Percentiles rank a stretch among this genome's conserved stretches.
Evolutionary conservation across 1,139 yeast species (phyloP).

Genomic region (Wickerhamomyces sp.): DNA sequence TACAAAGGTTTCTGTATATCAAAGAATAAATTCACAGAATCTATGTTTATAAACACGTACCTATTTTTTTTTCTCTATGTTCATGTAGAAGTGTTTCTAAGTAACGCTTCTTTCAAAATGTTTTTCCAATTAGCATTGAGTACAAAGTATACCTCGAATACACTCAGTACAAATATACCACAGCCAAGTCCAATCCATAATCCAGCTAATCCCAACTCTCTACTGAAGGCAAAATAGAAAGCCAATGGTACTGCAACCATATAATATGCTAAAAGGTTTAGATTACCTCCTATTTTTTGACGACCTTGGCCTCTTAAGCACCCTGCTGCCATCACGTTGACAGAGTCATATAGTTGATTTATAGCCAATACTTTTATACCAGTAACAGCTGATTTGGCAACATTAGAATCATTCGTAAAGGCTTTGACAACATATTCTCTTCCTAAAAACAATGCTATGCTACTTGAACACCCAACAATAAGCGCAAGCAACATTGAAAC

Average conservation of each 20-base stretch:
- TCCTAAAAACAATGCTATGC: constrained; percentile 25
- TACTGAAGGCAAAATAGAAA: constrained; percentile 46
- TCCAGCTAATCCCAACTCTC: constrained; percentile 52
- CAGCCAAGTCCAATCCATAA: constrained; percentile 63
- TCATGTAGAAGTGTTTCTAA: constrained; percentile 16
- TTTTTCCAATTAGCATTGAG: constrained; percentile 49
- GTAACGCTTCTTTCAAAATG: constrained; percentile 63
- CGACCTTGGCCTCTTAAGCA: constrained; percentile 65
- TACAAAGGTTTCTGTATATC: neutral
- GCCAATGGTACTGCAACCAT: constrained; percentile 57
- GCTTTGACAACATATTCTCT: constrained; percentile 23
- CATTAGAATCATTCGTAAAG: constrained; percentile 32
- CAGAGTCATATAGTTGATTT: constrained; percentile 52
- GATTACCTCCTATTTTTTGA: constrained; percentile 59
- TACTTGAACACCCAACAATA: constrained; percentile 29
- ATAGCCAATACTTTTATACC: constrained; percentile 52
- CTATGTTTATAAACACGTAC: too few species aligned
- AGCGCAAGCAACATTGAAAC: constrained; percentile 28
- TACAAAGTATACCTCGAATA: constrained; percentile 43
- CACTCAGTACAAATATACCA: constrained; percentile 48
- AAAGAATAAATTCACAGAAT: neutral
- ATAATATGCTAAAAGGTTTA: constrained; percentile 55
- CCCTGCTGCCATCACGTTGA: constrained; percentile 58
- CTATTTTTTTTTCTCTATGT: too few species aligned
- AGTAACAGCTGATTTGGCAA: constrained; percentile 44